phyloP scores from a whole-genome alignment of 179 eudicot species.

The Nepenthes alata region DNA sequence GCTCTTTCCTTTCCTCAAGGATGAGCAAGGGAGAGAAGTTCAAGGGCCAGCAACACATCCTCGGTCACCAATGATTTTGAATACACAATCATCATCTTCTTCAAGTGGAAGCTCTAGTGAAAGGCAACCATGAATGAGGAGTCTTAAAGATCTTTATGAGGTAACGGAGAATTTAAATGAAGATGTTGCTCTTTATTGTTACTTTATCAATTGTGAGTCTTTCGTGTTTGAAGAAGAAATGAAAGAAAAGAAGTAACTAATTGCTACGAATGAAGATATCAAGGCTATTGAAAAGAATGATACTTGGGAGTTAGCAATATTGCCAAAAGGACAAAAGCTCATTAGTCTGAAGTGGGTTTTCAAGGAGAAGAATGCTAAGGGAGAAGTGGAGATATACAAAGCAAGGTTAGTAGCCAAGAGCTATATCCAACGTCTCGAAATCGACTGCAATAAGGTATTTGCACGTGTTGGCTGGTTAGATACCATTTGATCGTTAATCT shows the following conservation, averaged over 20 bases:
- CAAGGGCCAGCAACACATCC: too few species aligned
- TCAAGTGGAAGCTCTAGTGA: not conserved
- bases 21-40: too few species aligned
- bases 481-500: not conserved
- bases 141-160: not conserved
- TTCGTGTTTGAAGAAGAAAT: not conserved
- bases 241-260: not conserved
- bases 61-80: too few species aligned
- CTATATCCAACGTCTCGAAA: not conserved
- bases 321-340: not conserved
- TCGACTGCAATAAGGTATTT: constrained; percentile 5
- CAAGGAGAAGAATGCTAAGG: not conserved
- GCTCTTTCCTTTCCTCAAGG: too few species aligned
- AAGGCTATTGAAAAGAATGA: not conserved
- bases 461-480: not conserved
- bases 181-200: not conserved
- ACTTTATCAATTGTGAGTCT: not conserved
- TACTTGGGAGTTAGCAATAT: not conserved
- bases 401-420: constrained; percentile 6
- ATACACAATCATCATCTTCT: not conserved
- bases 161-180: not conserved
- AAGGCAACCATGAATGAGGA: not conserved
- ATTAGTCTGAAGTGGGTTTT: not conserved
- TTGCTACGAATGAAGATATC: not conserved
- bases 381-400: constrained; percentile 2